A percentile compares a stretch with the other conserved stretches of the same genome.
These are phyloP conservation scores for Eragrostis curvula DNA, from an alignment of 176 grass and related monocot species.

Conservation along the genomic window DNA sequence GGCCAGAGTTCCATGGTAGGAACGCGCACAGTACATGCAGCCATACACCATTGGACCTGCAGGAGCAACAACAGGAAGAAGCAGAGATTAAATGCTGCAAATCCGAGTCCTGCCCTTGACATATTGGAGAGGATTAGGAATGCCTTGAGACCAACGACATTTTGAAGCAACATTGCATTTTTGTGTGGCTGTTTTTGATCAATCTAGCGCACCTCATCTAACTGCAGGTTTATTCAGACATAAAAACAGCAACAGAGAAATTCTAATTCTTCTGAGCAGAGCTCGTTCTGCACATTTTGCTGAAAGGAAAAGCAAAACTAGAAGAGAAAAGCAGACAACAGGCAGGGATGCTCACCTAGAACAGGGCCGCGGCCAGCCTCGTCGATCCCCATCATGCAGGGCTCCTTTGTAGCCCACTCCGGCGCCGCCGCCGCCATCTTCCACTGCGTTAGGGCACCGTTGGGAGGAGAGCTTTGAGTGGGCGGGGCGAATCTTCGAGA, in stretches of 20 bases:
- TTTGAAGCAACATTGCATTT: neutral
- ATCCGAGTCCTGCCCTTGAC: neutral
- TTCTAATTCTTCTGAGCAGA: no score
- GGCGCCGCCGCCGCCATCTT: conserved; percentile 14
- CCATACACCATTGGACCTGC: conserved; percentile 97
- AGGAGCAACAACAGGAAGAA: neutral
- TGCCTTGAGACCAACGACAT: neutral
- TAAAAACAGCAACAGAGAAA: neutral
- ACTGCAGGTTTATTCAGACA: neutral
- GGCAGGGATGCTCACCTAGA: conserved; percentile 31
- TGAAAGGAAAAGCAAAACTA: no score
- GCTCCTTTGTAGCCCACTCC: conserved; percentile 51
- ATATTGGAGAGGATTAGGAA: neutral
- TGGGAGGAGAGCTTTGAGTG: neutral
- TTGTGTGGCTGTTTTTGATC: neutral
- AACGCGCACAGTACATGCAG: conserved; percentile 81
- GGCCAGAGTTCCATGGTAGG: conserved; percentile 76
- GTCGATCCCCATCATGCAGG: conserved; percentile 58
- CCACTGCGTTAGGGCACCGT: neutral
- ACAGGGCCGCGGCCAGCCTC: conserved; percentile 57
- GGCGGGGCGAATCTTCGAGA: neutral
- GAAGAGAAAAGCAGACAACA: neutral
- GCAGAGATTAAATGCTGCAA: neutral
- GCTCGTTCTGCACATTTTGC: no score
- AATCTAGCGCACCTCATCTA: neutral